Percentiles rank a stretch among this genome's conserved stretches.
Evolutionary conservation across 441 rosid genomes (phyloP).

Genomic region (Pelargonium citronellum): DNA sequence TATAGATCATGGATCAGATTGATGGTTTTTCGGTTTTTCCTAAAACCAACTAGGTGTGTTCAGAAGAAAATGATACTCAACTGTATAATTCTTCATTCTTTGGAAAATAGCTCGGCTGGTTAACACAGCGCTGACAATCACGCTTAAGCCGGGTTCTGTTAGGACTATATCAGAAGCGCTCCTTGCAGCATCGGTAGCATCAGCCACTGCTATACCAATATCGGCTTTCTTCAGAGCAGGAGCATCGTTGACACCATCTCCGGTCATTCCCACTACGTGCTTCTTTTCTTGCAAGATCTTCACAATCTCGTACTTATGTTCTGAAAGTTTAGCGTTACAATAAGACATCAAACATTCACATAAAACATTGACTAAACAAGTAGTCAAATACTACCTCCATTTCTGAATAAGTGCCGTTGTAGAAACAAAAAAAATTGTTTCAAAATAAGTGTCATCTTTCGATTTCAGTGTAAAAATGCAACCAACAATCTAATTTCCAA

Average conservation of each 20-base stretch:
- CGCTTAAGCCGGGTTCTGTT: slow-evolving; percentile 95
- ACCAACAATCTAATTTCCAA: too few relatives aligned
- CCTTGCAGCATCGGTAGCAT: slow-evolving; percentile 97
- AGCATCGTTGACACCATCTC: slow-evolving; percentile 98
- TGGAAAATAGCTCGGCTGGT: slow-evolving; percentile 98
- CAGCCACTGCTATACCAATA: slow-evolving; percentile 92
- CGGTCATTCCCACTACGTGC: slow-evolving; percentile 98
- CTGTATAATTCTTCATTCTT: slow-evolving; percentile 94
- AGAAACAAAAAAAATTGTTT: too few relatives aligned
- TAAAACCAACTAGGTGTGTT: neutral
- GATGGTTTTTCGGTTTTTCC: too few relatives aligned
- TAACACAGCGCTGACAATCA: slow-evolving; percentile 87
- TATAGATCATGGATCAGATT: too few relatives aligned
- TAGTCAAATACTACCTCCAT: too few relatives aligned
- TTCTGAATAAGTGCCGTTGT: too few relatives aligned
- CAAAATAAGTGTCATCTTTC: too few relatives aligned
- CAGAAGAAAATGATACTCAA: slow-evolving; percentile 27
- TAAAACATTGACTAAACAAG: too few relatives aligned
- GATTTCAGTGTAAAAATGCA: too few relatives aligned
- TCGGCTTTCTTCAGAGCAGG: slow-evolving; percentile 95
- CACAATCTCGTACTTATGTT: slow-evolving; percentile 93
- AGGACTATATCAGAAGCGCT: slow-evolving; percentile 84
- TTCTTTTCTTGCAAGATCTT: slow-evolving; percentile 85
- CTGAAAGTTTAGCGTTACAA: slow-evolving; percentile 34
- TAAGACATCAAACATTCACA: neutral